Evolutionary conservation across 106 monocot species (phyloP).

Genomic region (Iris macrosiphon): DNA sequence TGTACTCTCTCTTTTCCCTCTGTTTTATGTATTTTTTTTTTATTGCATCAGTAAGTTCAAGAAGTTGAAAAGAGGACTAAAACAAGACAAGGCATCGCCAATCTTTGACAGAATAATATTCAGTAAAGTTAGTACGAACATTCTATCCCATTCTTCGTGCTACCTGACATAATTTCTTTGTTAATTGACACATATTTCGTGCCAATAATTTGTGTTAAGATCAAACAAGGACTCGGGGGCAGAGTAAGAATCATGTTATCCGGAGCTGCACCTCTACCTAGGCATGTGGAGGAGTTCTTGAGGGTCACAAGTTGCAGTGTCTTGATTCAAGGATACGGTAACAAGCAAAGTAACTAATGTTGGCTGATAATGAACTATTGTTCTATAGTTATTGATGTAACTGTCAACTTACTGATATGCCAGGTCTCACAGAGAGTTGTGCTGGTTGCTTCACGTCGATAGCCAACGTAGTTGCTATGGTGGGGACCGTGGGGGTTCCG

Average conservation of each 20-base stretch:
- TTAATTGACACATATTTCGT: no score
- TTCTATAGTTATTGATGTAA: no score
- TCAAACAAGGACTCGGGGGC: constrained; percentile 85
- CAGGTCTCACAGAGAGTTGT: constrained; percentile 90
- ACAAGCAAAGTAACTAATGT: not conserved
- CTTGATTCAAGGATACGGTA: constrained; percentile 95
- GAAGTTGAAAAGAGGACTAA: constrained; percentile 66
- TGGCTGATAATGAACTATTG: no score
- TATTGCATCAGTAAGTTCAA: constrained; percentile 50
- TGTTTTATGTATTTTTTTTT: constrained; percentile 1
- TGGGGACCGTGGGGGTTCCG: constrained; percentile 82
- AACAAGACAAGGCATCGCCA: constrained; percentile 79
- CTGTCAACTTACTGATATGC: not conserved
- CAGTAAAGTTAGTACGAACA: constrained; percentile 51
- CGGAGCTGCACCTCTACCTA: constrained; percentile 85
- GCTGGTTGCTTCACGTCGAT: constrained; percentile 92
- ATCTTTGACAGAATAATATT: constrained; percentile 83
- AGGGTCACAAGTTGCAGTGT: constrained; percentile 74
- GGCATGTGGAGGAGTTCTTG: constrained; percentile 85
- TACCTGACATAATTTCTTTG: no score
- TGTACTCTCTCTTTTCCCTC: constrained; percentile 5
- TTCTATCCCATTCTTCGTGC: no score
- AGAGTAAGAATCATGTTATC: constrained; percentile 77
- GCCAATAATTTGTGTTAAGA: no score
- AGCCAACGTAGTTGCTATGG: constrained; percentile 80